Evolutionary conservation across 73 alveolate species (phyloP).

Genomic region (Paramecium sexaurelia): DNA sequence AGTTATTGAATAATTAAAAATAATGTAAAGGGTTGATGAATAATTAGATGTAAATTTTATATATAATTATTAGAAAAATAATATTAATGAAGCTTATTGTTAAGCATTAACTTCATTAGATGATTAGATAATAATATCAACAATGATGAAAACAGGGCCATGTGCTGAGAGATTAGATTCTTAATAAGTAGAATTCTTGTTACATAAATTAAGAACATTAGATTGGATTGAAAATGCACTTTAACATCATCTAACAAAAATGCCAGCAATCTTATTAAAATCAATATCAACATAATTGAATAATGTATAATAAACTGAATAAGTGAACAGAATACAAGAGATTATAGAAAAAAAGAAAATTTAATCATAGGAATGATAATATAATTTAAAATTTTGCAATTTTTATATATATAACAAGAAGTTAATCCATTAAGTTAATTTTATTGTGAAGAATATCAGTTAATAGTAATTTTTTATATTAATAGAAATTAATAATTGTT

Average conservation of each 20-base stretch:
- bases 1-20: background rate
- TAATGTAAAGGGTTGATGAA: conserved; percentile 24
- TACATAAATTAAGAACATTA: conserved; percentile 52
- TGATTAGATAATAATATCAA: conserved; percentile 37
- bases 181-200: conserved; percentile 27
- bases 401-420: no score
- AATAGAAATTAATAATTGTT: no score
- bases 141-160: conserved; percentile 54
- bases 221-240: conserved; percentile 60
- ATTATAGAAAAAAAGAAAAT: background rate
- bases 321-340: conserved; percentile 26
- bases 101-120: conserved; percentile 50
- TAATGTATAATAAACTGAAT: background rate
- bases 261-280: conserved; percentile 39
- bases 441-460: no score
- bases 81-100: conserved; percentile 50
- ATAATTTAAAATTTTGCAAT: background rate
- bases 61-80: conserved; percentile 14
- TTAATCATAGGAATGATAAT: background rate
- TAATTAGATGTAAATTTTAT: conserved; percentile 20
- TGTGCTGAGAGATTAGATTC: conserved; percentile 49
- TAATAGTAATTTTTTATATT: no score
- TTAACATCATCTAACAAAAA: conserved; percentile 47
- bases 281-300: background rate
- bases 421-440: no score